phyloP scores from a whole-genome alignment of 345 rosid genomes.

The Toxicodendron radicans region DNA sequence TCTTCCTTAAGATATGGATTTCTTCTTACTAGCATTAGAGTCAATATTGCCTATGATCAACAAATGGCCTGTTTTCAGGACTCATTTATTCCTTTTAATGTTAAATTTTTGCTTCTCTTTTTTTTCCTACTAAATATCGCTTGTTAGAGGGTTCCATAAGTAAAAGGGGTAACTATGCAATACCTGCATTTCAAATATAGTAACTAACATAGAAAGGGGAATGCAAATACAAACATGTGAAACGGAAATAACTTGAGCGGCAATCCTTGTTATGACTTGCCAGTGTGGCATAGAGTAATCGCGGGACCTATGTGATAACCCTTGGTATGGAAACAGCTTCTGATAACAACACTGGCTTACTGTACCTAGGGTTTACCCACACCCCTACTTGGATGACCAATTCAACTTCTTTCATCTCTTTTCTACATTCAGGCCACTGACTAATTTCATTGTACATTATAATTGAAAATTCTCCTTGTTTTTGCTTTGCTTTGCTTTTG shows the following conservation, averaged over 20 bases:
- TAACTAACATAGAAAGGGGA: neutral
- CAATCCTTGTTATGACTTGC: neutral
- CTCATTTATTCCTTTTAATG: neutral
- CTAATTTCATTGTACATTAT: too few relatives aligned
- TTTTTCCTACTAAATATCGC: neutral
- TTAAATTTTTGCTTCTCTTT: neutral
- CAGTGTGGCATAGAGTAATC: neutral
- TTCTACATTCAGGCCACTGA: too few relatives aligned
- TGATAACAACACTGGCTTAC: neutral
- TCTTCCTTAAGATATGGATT: slow-evolving; percentile 5
- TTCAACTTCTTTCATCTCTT: neutral
- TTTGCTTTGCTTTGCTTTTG: neutral
- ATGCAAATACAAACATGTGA: neutral
- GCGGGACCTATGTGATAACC: neutral
- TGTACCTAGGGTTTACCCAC: neutral
- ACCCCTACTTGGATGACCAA: neutral
- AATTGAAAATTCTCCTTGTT: too few relatives aligned
- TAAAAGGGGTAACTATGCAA: neutral
- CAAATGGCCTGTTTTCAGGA: neutral
- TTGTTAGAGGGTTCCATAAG: neutral
- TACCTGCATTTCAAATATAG: neutral
- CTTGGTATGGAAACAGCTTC: neutral
- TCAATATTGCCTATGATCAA: neutral
- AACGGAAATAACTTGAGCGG: neutral
- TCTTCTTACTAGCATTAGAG: neutral